Evolutionary conservation across 441 rosid genomes (phyloP).

Genomic region (Arabidopsis hybrid): DNA sequence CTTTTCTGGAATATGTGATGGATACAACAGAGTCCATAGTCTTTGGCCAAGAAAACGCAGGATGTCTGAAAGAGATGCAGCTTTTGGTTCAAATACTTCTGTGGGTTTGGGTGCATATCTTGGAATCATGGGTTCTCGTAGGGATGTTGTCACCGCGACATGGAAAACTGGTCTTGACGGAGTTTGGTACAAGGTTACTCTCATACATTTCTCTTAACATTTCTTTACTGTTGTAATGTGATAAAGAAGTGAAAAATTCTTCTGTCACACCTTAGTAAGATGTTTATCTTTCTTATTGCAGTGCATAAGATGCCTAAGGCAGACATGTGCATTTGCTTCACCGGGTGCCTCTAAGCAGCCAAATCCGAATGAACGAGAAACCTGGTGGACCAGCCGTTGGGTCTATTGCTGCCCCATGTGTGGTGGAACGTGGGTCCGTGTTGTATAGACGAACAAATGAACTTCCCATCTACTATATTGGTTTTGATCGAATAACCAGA

Average conservation of each 20-base stretch:
- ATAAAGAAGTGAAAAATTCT: not conserved
- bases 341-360: constrained; percentile 59
- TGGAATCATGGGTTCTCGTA: constrained; percentile 99
- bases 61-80: constrained; percentile 99
- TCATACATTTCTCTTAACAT: constrained; percentile 3
- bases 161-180: constrained; percentile 99
- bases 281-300: constrained; percentile 47
- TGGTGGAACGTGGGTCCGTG: constrained; percentile 98
- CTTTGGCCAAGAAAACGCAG: constrained; percentile 99
- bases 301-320: constrained; percentile 98
- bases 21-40: constrained; percentile 69
- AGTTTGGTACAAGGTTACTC: constrained; percentile 93
- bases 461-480: constrained; percentile 1
- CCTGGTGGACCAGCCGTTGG: constrained; percentile 99
- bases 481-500: constrained; percentile 7
- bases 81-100: constrained; percentile 94
- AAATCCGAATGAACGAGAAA: constrained; percentile 74
- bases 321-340: constrained; percentile 92
- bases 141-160: constrained; percentile 95
- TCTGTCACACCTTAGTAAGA: constrained; percentile 7
- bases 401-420: constrained; percentile 98
- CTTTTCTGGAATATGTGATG: constrained; percentile 57
- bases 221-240: not conserved
- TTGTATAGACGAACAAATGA: constrained; percentile 56
- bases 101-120: constrained; percentile 97